These are phyloP conservation scores for Athelia sp. DNA, from an alignment of 1,284 basidiomycete genomes.

Conservation along the genomic window DNA sequence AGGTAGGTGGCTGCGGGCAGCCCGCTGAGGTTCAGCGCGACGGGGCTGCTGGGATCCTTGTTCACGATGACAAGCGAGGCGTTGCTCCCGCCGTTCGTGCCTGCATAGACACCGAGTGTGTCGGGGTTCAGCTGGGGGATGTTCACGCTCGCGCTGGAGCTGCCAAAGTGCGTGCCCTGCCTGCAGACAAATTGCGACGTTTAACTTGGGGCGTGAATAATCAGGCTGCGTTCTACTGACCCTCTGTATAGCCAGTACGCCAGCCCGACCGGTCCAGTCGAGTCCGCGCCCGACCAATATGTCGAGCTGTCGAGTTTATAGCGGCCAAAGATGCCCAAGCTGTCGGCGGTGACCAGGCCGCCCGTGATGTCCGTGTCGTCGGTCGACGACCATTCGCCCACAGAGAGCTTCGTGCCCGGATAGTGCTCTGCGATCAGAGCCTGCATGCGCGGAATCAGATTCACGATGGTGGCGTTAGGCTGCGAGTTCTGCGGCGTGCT, in stretches of 20 bases:
- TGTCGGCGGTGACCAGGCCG: constrained; percentile 41
- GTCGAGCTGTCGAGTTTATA: constrained; percentile 43
- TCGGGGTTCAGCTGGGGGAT: constrained; percentile 32
- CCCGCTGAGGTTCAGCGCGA: constrained; percentile 34
- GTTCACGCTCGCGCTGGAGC: constrained; percentile 36
- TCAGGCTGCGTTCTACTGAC: constrained; percentile 18
- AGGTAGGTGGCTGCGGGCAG: constrained; percentile 42
- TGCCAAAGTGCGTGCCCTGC: constrained; percentile 39
- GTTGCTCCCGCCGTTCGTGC: constrained; percentile 29
- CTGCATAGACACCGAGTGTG: constrained; percentile 39
- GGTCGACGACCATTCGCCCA: constrained; percentile 42
- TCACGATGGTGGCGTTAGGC: constrained; percentile 34
- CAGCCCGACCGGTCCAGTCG: constrained; percentile 37
- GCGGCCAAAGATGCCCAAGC: constrained; percentile 42
- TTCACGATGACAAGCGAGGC: constrained; percentile 43
- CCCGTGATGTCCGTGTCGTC: constrained; percentile 43
- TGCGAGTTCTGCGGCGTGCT: constrained; percentile 38
- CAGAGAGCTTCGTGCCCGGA: constrained; percentile 46
- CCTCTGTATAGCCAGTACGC: constrained; percentile 51
- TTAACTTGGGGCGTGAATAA: too few species aligned
- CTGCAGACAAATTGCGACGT: constrained; percentile 23
- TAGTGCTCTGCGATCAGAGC: constrained; percentile 40
- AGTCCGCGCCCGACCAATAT: constrained; percentile 42
- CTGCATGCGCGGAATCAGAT: constrained; percentile 42
- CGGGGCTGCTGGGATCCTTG: constrained; percentile 36